Percentiles rank a stretch among this genome's conserved stretches.
phyloP scores from a whole-genome alignment of 352 stramenopile genomes.

The Globisporangium irregulare region DNA sequence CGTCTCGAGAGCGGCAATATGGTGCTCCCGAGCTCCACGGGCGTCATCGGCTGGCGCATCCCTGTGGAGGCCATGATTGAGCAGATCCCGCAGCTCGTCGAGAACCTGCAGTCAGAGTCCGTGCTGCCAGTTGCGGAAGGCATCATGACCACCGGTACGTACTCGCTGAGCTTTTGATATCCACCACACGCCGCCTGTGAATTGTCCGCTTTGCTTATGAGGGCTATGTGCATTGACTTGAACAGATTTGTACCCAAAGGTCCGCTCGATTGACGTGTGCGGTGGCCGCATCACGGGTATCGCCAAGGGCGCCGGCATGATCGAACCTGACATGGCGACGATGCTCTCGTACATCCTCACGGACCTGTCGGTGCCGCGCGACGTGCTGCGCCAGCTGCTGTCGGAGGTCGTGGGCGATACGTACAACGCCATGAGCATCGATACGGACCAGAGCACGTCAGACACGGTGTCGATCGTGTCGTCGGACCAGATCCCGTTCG shows the following conservation, averaged over 20 bases:
- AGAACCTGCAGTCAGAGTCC: slow-evolving; percentile 91
- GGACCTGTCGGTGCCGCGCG: slow-evolving; percentile 77
- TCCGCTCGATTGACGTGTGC: slow-evolving; percentile 78
- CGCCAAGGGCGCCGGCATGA: slow-evolving; percentile 98
- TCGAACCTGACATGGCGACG: slow-evolving; percentile 96
- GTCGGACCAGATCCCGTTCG: slow-evolving; percentile 90
- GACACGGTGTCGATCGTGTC: slow-evolving; percentile 96
- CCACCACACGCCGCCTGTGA: neutral
- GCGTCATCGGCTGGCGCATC: slow-evolving; percentile 98
- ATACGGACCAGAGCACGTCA: slow-evolving; percentile 98
- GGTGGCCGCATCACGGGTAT: slow-evolving; percentile 95
- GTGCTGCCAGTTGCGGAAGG: slow-evolving; percentile 91
- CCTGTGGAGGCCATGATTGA: slow-evolving; percentile 91
- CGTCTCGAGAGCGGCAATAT: slow-evolving; percentile 75
- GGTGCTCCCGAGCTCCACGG: slow-evolving; percentile 95
- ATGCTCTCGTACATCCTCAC: slow-evolving; percentile 91
- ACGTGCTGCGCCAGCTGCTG: slow-evolving; percentile 77
- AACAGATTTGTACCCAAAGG: slow-evolving; percentile 88
- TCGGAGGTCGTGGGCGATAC: slow-evolving; percentile 80
- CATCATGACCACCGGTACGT: slow-evolving; percentile 96
- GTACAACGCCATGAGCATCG: slow-evolving; percentile 95
- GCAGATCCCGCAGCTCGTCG: slow-evolving; percentile 69
- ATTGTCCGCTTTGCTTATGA: neutral
- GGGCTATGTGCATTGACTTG: neutral
- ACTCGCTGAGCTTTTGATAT: neutral